These are phyloP conservation scores for Xerocomus alliaceus DNA, from an alignment of 1,284 basidiomycete species.

Conservation along the genomic window DNA sequence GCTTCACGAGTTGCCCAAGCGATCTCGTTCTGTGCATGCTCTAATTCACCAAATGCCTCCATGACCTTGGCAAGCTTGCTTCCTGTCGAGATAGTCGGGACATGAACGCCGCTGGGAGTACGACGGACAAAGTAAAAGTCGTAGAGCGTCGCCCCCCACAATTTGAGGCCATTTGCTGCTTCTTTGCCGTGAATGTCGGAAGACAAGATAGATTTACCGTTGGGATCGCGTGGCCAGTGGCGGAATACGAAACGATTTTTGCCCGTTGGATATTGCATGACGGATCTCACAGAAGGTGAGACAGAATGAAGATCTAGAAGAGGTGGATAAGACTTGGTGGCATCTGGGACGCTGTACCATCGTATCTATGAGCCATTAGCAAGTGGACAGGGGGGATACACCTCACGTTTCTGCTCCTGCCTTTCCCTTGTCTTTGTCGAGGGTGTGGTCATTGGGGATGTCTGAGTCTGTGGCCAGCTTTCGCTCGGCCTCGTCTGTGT, in stretches of 20 bases:
- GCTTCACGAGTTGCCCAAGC: slow-evolving; percentile 47
- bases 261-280: not conserved
- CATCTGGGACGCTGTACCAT: not conserved
- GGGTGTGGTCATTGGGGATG: not conserved
- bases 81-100: slow-evolving; percentile 41
- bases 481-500: slow-evolving; percentile 25
- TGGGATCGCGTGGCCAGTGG: slow-evolving; percentile 33
- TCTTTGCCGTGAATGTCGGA: slow-evolving; percentile 32
- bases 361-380: not conserved
- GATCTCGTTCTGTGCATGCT: slow-evolving; percentile 43
- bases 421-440: slow-evolving; percentile 6
- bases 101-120: slow-evolving; percentile 23
- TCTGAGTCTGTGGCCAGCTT: not conserved
- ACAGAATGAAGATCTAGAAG: slow-evolving; percentile 16
- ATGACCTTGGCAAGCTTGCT: slow-evolving; percentile 49
- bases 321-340: not conserved
- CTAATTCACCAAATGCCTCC: slow-evolving; percentile 44
- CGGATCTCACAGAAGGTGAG: not conserved
- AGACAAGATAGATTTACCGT: slow-evolving; percentile 16
- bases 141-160: slow-evolving; percentile 53
- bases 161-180: slow-evolving; percentile 40
- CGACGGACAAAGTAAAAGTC: slow-evolving; percentile 49
- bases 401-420: slow-evolving; percentile 6
- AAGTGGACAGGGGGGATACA: no score
- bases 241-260: slow-evolving; percentile 26